These are phyloP conservation scores for Eimeria sp. DNA, from an alignment of 169 alveolate species.

Conservation along the genomic window DNA sequence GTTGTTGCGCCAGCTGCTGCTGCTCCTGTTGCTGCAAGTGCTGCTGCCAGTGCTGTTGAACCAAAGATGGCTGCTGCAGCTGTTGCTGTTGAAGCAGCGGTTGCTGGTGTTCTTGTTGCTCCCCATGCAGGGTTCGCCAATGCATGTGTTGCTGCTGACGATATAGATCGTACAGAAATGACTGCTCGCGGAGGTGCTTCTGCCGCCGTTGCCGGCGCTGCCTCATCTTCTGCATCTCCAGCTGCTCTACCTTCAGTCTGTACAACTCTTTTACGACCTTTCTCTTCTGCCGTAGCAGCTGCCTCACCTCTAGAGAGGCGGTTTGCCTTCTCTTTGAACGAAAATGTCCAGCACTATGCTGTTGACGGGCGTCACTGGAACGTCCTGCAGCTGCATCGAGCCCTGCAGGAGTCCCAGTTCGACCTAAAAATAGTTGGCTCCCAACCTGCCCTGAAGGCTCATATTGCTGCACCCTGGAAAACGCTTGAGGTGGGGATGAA, in stretches of 20 bases:
- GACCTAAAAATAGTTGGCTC: too few relatives aligned
- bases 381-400: too few relatives aligned
- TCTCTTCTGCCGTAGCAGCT: not conserved
- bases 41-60: not conserved
- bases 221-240: not conserved
- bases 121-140: not conserved
- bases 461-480: too few relatives aligned
- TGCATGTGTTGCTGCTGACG: not conserved
- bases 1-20: slow-evolving; percentile 14
- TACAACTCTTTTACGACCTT: not conserved
- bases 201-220: not conserved
- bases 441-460: too few relatives aligned
- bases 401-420: too few relatives aligned
- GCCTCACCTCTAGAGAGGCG: not conserved
- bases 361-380: too few relatives aligned
- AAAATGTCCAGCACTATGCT: too few relatives aligned
- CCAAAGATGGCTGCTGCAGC: not conserved
- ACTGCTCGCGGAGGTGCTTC: not conserved
- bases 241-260: not conserved
- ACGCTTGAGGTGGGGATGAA: too few relatives aligned
- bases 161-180: not conserved
- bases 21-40: not conserved
- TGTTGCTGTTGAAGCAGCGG: not conserved
- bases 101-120: not conserved
- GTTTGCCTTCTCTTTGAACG: too few relatives aligned